phyloP scores from a whole-genome alignment of 192 early-diverging fungal species.

The Coemansia sp. region DNA sequence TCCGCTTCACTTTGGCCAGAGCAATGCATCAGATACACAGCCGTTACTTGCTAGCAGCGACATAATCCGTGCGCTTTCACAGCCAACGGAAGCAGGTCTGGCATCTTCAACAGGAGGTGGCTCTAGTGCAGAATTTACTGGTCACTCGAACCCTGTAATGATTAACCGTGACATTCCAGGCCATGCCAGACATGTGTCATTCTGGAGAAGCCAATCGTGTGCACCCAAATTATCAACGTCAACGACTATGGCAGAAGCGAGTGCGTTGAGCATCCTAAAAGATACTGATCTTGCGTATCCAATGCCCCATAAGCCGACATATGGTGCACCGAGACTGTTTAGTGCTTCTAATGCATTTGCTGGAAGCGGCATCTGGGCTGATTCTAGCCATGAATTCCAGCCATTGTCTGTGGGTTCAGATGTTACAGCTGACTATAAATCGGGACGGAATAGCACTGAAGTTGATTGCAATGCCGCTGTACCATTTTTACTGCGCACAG shows the following conservation, averaged over 20 bases:
- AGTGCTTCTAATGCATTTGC: background rate
- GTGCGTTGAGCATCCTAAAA: conserved; percentile 52
- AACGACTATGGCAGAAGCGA: conserved; percentile 46
- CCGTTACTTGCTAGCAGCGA: background rate
- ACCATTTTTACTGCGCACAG: conserved; percentile 24
- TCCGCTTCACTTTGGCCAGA: background rate
- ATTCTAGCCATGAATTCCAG: background rate
- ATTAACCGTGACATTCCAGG: background rate
- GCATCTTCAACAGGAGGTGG: background rate
- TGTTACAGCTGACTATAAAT: conserved; percentile 7
- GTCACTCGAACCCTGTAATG: background rate
- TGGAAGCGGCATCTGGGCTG: background rate
- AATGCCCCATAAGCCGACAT: conserved; percentile 23
- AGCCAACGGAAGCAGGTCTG: background rate
- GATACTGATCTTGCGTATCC: conserved; percentile 54
- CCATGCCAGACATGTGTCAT: background rate
- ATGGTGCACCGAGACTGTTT: background rate
- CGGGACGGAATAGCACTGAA: conserved; percentile 23
- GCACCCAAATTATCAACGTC: conserved; percentile 15
- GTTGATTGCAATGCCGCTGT: conserved; percentile 2
- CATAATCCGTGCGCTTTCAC: background rate
- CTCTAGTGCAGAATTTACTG: background rate
- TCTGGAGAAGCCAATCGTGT: conserved; percentile 4
- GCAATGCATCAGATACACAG: background rate
- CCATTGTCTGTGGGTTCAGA: background rate